These are phyloP conservation scores for Euphorbia lathyris DNA, from an alignment of 345 rosid genomes.

Conservation along the genomic window DNA sequence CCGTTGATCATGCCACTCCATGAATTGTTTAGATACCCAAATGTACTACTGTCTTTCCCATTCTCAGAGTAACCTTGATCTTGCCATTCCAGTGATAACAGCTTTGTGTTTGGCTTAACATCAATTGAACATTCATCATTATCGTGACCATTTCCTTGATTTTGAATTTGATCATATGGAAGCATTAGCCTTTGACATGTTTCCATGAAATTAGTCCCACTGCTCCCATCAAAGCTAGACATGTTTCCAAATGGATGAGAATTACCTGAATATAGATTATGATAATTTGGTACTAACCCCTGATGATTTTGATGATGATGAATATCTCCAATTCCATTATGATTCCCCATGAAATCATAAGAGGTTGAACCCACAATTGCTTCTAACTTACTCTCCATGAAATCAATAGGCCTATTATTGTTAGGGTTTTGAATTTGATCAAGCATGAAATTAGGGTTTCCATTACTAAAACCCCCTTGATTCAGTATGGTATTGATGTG, in stretches of 20 bases:
- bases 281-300: constrained; percentile 27
- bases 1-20: constrained; percentile 57
- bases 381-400: constrained; percentile 49
- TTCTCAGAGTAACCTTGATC: constrained; percentile 52
- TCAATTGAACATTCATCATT: constrained; percentile 37
- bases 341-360: constrained; percentile 49
- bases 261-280: constrained; percentile 33
- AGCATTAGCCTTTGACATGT: constrained; percentile 56
- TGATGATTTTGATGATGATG: constrained; percentile 14
- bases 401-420: constrained; percentile 37
- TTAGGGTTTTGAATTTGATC: constrained; percentile 24
- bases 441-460: constrained; percentile 28
- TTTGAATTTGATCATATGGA: constrained; percentile 34
- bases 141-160: constrained; percentile 14
- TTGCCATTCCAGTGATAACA: constrained; percentile 82
- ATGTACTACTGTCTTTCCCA: constrained; percentile 47
- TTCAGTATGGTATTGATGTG: constrained; percentile 41
- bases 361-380: constrained; percentile 38
- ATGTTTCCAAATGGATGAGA: constrained; percentile 38
- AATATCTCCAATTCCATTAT: constrained; percentile 34
- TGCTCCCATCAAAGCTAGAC: constrained; percentile 28
- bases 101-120: constrained; percentile 68
- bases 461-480: constrained; percentile 18
- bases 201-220: constrained; percentile 52
- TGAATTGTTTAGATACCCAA: constrained; percentile 41